phyloP scores from a whole-genome alignment of 495 filamentous ascomycete genomes.

The Aspergillus olivimuriae region DNA sequence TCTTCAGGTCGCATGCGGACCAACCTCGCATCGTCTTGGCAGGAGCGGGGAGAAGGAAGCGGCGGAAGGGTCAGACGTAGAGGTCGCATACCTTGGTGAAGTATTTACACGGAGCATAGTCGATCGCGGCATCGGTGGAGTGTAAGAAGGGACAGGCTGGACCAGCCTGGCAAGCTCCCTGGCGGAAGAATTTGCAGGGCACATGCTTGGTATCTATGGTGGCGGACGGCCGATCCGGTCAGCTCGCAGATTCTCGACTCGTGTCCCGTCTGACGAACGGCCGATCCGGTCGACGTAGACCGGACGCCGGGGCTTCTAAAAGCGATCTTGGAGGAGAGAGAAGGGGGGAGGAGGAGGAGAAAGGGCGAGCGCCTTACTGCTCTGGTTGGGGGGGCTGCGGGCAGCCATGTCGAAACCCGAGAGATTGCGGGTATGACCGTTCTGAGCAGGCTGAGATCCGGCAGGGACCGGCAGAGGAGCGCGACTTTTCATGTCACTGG shows the following conservation, averaged over 20 bases:
- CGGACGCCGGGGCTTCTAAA: no score
- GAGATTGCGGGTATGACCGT: conserved; percentile 42
- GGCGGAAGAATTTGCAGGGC: conserved; percentile 97
- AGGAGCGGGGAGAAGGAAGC: not conserved
- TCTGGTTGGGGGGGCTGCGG: conserved; percentile 71
- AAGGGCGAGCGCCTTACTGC: conserved; percentile 55
- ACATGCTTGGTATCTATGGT: conserved; percentile 87
- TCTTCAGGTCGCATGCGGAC: not conserved
- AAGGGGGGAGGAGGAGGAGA: not conserved
- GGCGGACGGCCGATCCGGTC: conserved; percentile 18
- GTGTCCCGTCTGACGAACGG: no score
- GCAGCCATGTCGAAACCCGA: conserved; percentile 42
- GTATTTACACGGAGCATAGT: conserved; percentile 92
- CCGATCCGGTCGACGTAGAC: no score
- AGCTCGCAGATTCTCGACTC: conserved; percentile 3
- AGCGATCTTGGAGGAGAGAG: not conserved
- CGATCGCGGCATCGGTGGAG: conserved; percentile 69
- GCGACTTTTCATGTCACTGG: conserved; percentile 39
- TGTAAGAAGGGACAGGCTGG: conserved; percentile 95
- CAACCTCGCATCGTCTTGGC: not conserved
- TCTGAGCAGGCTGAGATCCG: conserved; percentile 29
- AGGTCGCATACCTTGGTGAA: conserved; percentile 88
- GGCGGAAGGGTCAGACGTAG: not conserved
- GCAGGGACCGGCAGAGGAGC: conserved; percentile 36
- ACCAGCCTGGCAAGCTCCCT: conserved; percentile 93